Base-by-base conservation (phyloP, 1,284 basidiomycete genomes). In the Agroathelia rolfsii region DNA sequence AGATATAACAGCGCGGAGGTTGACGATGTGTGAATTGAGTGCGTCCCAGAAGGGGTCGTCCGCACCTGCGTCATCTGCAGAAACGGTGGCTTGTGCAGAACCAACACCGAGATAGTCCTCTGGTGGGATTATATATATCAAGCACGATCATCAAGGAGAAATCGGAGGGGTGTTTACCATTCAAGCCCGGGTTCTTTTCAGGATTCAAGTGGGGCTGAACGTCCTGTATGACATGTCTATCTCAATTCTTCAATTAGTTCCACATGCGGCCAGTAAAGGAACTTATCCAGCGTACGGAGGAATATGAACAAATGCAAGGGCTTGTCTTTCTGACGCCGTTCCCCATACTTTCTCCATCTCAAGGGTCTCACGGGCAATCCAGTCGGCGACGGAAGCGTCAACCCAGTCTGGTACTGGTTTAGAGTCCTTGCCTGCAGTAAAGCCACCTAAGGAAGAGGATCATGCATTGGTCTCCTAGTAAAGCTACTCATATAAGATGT, bases 281-380 rank as follows among this genome's bases (percentile, higher is more conserved):
- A 23, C 15, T 7, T 16, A 10, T 1, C 20, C 14, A 13, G 48
- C 64, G 18, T 41, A 72, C 71, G 68, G 71, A 28, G 78, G 78
- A 36, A 81, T 80, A 44, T 81, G 78, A 9, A 81, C 74, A 43
- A 82, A 82, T 0, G 69, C 77, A 3, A 82, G 43, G 3, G 78
- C 68, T 16, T 62, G 66, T 15, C 75, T 55, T 1, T 51, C 47
- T 10, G 62, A 58, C 0, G 64, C 50, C 3, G 66, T 60, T 7
- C 77, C 76, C 77, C 77, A 82, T 2, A 57, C 59, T 1, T 38
- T 37, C 35, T 76, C 55, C 78, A 76, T 76, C 24, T 52, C 35
- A 1, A 44, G 37, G 0, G 66, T 69, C 41, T 79, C 73, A 4
- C 41, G 46, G 40, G 58, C 44, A 21, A 82, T 72, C 77, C 77